Percentiles rank a stretch among this genome's conserved stretches.
Evolutionary conservation across 257 asterid genomes (phyloP).

Genomic region (Leptodermis oblonga): DNA sequence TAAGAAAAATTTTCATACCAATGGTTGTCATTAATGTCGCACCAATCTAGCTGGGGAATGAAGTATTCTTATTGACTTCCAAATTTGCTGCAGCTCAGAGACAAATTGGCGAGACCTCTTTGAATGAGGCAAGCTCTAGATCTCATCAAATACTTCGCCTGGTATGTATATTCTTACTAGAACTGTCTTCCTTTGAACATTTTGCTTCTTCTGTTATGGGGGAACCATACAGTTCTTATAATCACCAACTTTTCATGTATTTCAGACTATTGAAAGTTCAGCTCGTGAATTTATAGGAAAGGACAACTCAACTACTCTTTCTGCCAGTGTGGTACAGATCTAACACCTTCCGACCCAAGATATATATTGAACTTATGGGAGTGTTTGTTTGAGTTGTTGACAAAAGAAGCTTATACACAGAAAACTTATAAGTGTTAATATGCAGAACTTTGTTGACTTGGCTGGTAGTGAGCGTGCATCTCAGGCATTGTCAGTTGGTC

Average conservation of each 20-base stretch:
- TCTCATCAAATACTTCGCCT: conserved; percentile 98
- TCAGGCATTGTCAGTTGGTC: conserved; percentile 92
- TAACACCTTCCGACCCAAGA: conserved; percentile 7
- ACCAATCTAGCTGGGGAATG: background rate
- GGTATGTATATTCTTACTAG: conserved; percentile 43
- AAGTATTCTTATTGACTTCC: conserved; percentile 11
- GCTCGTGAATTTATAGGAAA: conserved; percentile 96
- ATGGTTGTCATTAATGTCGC: conserved; percentile 2
- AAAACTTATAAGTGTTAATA: conserved; percentile 21
- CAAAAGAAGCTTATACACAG: background rate
- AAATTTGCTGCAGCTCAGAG: conserved; percentile 60
- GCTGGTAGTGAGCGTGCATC: conserved; percentile 99
- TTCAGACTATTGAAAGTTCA: conserved; percentile 96
- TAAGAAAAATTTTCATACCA: conserved; percentile 20
- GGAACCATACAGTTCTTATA: background rate
- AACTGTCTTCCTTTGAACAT: conserved; percentile 2
- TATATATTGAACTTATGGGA: background rate
- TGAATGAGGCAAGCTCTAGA: conserved; percentile 95
- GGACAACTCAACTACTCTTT: conserved; percentile 92
- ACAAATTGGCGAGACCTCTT: conserved; percentile 84
- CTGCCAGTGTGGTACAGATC: conserved; percentile 90
- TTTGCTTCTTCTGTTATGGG: background rate
- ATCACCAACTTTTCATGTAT: conserved; percentile 6
- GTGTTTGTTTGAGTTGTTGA: conserved; percentile 6
- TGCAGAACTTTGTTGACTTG: conserved; percentile 97